Evolutionary conservation across 371 early-diverging fungal species (phyloP).

Genomic region (Parasitella parasitica): DNA sequence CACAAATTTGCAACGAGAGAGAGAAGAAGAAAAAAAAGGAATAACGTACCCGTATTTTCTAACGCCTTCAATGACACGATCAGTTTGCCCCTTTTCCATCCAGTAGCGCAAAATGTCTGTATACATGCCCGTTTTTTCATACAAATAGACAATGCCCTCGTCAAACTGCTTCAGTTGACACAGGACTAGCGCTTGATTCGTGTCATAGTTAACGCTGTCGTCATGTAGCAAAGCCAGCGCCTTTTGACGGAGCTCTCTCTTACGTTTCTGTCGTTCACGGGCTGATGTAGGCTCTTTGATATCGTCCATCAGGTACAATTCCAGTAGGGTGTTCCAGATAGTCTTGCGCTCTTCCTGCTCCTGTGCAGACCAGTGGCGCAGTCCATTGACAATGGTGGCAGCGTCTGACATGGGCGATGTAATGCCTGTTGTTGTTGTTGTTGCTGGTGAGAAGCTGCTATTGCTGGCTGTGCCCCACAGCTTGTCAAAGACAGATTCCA

Average conservation of each 20-base stretch:
- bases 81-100: constrained; percentile 78
- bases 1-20: too few relatives aligned
- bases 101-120: constrained; percentile 77
- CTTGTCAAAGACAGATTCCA: constrained; percentile 68
- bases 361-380: constrained; percentile 16
- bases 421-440: neutral
- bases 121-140: constrained; percentile 82
- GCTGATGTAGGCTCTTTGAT: constrained; percentile 4
- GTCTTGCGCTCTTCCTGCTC: constrained; percentile 66
- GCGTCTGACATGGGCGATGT: neutral
- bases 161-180: constrained; percentile 83
- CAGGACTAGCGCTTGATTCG: constrained; percentile 87
- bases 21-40: too few relatives aligned
- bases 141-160: constrained; percentile 82
- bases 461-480: constrained; percentile 43
- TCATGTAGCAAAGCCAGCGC: constrained; percentile 45
- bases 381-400: neutral
- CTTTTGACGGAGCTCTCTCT: constrained; percentile 36
- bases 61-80: constrained; percentile 73
- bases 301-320: constrained; percentile 68
- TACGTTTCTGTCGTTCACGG: constrained; percentile 30
- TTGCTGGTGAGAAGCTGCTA: constrained; percentile 2
- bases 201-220: constrained; percentile 70
- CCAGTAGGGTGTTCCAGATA: constrained; percentile 88
- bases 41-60: constrained; percentile 78